phyloP scores from a whole-genome alignment of 78 protist species.

The Isochrysis galbana region DNA sequence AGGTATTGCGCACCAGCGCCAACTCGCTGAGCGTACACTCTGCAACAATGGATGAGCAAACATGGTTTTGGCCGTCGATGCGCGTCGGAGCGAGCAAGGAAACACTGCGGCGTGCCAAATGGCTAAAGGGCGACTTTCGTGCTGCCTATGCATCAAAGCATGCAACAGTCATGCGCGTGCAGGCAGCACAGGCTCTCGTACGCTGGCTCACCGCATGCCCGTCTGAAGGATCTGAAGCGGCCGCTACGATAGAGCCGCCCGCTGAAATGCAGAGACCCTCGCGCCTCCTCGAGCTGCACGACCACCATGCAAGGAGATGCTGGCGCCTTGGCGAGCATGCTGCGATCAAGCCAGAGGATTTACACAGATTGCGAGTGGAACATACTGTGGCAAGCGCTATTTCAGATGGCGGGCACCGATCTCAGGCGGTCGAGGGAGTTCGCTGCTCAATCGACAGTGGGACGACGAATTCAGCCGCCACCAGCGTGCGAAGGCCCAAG shows the following conservation, averaged over 20 bases:
- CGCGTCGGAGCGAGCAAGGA: neutral
- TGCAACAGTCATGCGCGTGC: neutral
- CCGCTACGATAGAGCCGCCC: neutral
- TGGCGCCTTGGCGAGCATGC: conserved; percentile 24
- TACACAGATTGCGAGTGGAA: neutral
- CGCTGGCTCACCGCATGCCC: conserved; percentile 7
- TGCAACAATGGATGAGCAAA: neutral
- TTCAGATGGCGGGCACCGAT: neutral
- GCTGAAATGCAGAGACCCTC: neutral
- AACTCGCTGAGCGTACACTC: neutral
- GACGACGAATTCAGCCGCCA: neutral
- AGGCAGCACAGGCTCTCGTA: conserved; percentile 3
- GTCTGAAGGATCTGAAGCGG: neutral
- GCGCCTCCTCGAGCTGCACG: neutral
- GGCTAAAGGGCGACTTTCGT: neutral
- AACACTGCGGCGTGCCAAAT: conserved; percentile 15
- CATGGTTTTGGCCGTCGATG: conserved; percentile 11
- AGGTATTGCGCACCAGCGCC: neutral
- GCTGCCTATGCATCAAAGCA: neutral
- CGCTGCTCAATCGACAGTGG: neutral
- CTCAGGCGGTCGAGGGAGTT: neutral
- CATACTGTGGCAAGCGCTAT: neutral
- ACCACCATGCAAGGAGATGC: neutral
- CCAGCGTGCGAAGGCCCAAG: neutral
- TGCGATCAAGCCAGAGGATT: neutral